Conservation (phyloP, 345 rosid species). For the Clausena lansium region DNA sequence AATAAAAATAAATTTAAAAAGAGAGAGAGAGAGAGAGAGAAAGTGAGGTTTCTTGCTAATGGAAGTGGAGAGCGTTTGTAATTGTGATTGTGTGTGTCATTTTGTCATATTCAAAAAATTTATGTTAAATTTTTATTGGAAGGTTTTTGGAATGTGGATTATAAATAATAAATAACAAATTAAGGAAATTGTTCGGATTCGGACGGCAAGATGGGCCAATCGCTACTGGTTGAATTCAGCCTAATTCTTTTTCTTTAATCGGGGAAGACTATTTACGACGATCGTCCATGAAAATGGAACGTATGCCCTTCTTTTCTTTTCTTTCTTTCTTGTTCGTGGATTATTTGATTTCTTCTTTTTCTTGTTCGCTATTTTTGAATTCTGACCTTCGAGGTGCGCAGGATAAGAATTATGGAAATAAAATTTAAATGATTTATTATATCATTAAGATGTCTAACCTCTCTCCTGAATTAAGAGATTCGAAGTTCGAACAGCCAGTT, state of each 20-base stretch:
- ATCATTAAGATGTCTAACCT: no score
- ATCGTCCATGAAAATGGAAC: neutral
- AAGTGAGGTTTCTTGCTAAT: neutral
- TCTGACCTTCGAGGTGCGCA: neutral
- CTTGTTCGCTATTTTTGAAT: neutral
- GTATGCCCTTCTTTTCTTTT: neutral
- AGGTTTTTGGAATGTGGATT: no score
- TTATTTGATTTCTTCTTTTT: neutral
- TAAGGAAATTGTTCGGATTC: slow-evolving; percentile 19
- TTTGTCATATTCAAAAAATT: neutral
- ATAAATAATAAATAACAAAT: no score
- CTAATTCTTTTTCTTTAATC: no score
- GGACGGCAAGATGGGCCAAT: slow-evolving; percentile 31
- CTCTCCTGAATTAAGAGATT: no score
- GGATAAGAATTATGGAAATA: neutral
- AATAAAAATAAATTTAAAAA: neutral
- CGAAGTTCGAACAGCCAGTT: no score
- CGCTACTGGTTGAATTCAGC: neutral
- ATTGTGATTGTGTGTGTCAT: neutral
- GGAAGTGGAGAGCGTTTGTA: neutral
- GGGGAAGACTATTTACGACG: neutral
- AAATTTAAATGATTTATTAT: no score
- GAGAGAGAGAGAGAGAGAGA: neutral
- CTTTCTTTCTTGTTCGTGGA: neutral
- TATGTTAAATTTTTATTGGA: no score